A percentile compares a stretch with the other conserved stretches of the same genome.
Conservation (phyloP, 2,329 filamentous ascomycete species). For the Juglanconis sp. region DNA sequence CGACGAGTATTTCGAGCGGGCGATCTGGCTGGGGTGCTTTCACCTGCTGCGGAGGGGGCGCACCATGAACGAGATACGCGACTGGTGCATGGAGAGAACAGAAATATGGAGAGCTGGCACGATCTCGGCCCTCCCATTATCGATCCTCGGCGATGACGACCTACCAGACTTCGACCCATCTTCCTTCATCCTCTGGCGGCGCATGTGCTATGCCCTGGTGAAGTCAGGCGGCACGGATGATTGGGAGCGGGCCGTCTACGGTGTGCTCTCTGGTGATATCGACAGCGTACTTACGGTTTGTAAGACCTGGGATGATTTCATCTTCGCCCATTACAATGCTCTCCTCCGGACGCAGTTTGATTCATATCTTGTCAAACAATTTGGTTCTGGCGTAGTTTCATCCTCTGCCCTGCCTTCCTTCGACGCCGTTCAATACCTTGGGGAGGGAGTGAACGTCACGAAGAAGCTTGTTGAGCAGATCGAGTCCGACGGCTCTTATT, state of each 20-base stretch:
- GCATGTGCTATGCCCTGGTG: conserved; percentile 70
- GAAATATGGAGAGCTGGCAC: conserved; percentile 88
- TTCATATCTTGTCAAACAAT: conserved; percentile 58
- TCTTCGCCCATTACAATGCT: conserved; percentile 88
- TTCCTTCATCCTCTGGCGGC: conserved; percentile 66
- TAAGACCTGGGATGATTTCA: conserved; percentile 77
- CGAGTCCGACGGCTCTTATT: conserved; percentile 42
- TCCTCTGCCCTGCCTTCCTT: conserved; percentile 59
- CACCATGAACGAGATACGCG: conserved; percentile 67
- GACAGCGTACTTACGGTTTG: conserved; percentile 74
- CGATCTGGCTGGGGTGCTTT: conserved; percentile 92
- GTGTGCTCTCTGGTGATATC: conserved; percentile 81
- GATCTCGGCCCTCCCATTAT: conserved; percentile 69
- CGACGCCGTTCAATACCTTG: conserved; percentile 62
- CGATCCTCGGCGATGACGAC: conserved; percentile 44
- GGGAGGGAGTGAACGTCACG: conserved; percentile 48
- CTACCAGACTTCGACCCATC: conserved; percentile 39
- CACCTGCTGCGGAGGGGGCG: conserved; percentile 87
- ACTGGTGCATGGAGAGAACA: conserved; percentile 82
- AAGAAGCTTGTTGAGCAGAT: conserved; percentile 59
- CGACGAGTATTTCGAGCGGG: conserved; percentile 84
- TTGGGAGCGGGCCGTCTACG: conserved; percentile 88
- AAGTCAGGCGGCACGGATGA: conserved; percentile 67
- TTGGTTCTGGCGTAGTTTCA: conserved; percentile 51
- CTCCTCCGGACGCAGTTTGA: conserved; percentile 78